Evolutionary conservation across 2,329 filamentous ascomycete species (phyloP), one percentile per base, ranked within the genome.

Genomic region (Aureobasidium sp.): DNA sequence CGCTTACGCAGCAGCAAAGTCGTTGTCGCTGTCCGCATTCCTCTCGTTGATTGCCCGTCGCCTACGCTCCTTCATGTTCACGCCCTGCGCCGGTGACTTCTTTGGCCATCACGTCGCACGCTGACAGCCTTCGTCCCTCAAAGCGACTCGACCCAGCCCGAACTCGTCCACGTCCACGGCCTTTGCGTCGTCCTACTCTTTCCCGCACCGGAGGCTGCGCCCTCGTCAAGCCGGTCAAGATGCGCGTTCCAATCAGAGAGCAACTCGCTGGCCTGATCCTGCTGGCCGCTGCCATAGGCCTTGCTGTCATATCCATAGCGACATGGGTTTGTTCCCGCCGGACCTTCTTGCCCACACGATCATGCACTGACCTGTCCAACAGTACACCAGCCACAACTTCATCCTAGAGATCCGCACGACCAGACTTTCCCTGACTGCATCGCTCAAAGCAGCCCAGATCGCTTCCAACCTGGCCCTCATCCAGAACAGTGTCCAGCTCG

Each of bases 231-330:
- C 4, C 36, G n/a, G 20, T 27, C 62, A 80, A 74, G 69, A 93
- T 96, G 90, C 86, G 91, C 74, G 85, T 96, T 73, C 87, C 89
- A 63, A 96, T 96, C 70, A 84, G 91, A 68, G 87, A 92, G 77
- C 92, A 97, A 82, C 82, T 97, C 69, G 90, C 86, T 67, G 81
- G 87, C 73, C 81, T 96, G 66, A 90, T 96, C 70, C 79, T 94
- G 66, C 71, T 90, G 64, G 85, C 88, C 64, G 86, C 90, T 53
- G 82, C 95, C 62, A 77, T 89, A 62, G 87, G 87, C 60, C 82
- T 96, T 65, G 85, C 87, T 61, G 85, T 96, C 65, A 82, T 96
- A 64, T 86, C 90, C 17, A 83, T 96, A 65, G 90, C 91, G 69
- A 89, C 87, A 72, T 81, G 78, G 78, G 72, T 80, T 67, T 29